Conservation (phyloP, 768 basidiomycete genomes). For the Hypholoma sublateritium region DNA sequence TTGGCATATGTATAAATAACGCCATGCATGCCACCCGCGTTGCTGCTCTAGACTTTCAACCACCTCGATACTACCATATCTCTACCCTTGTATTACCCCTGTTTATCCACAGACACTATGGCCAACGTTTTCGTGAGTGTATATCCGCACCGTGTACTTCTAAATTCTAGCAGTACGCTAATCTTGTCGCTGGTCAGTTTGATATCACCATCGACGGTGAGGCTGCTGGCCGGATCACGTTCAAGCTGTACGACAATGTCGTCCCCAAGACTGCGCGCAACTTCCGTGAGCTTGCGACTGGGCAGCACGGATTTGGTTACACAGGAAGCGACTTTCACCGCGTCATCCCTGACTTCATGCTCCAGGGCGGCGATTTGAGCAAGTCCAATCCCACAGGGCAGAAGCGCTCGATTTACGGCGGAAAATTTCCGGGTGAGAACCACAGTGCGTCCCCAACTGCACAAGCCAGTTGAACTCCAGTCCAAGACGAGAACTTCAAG, state of each 20-base stretch:
- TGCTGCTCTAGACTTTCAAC: too few relatives aligned
- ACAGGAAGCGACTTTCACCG: slow-evolving; percentile 71
- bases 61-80: too few relatives aligned
- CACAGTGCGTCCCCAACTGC: neutral
- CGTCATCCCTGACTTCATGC: slow-evolving; percentile 81
- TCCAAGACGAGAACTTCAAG: slow-evolving; percentile 80
- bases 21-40: neutral
- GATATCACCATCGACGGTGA: slow-evolving; percentile 52
- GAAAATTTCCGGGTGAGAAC: slow-evolving; percentile 57
- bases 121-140: slow-evolving; percentile 30
- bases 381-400: slow-evolving; percentile 69
- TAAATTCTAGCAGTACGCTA: neutral
- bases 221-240: slow-evolving; percentile 59
- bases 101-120: slow-evolving; percentile 17
- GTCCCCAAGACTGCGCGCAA: slow-evolving; percentile 77
- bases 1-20: neutral
- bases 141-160: neutral
- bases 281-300: slow-evolving; percentile 89
- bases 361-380: slow-evolving; percentile 91
- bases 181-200: slow-evolving; percentile 45
- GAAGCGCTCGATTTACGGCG: slow-evolving; percentile 70
- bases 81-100: neutral
- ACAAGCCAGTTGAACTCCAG: neutral
- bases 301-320: slow-evolving; percentile 75
- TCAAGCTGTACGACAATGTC: slow-evolving; percentile 82